Conservation (phyloP, 2,329 filamentous ascomycete species). For the Fusarium luffae region DNA sequence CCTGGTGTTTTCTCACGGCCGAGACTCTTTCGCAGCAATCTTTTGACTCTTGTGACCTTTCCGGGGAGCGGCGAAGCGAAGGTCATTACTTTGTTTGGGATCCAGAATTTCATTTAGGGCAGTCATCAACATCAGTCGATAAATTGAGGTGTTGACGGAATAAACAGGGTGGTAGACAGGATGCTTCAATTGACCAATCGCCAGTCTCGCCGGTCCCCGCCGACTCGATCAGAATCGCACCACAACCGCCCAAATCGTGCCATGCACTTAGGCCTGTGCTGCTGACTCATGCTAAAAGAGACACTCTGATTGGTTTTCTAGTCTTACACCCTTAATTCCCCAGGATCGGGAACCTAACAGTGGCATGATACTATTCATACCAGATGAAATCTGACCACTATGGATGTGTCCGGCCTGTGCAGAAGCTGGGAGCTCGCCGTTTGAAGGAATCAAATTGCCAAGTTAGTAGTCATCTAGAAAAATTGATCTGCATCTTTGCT, state of each 20-base stretch:
- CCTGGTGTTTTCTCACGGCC: conserved; percentile 2
- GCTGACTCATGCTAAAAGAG: conserved; percentile 34
- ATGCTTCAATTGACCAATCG: conserved; percentile 38
- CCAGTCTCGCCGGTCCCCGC: conserved; percentile 40
- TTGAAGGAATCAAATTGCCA: conserved; percentile 35
- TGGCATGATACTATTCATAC: conserved; percentile 44
- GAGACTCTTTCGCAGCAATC: conserved; percentile 25
- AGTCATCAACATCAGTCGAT: conserved; percentile 37
- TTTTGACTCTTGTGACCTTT: neutral
- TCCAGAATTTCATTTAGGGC: conserved; percentile 18
- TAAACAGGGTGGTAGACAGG: conserved; percentile 39
- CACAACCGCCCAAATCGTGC: conserved; percentile 43
- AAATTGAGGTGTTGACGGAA: conserved; percentile 39
- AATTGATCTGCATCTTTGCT: conserved; percentile 26
- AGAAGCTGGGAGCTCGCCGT: conserved; percentile 43
- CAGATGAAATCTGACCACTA: conserved; percentile 46
- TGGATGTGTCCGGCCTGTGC: conserved; percentile 38
- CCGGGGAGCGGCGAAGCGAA: conserved; percentile 9
- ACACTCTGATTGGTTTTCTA: conserved; percentile 28
- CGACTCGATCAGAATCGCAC: conserved; percentile 44
- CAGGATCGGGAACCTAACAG: conserved; percentile 27
- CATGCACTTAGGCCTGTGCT: conserved; percentile 37
- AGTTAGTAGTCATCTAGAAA: conserved; percentile 6
- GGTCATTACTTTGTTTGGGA: conserved; percentile 21
- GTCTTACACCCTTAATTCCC: conserved; percentile 20